Base-by-base conservation (phyloP, 441 rosid species). In the Bocquillonia castaneifolia region DNA sequence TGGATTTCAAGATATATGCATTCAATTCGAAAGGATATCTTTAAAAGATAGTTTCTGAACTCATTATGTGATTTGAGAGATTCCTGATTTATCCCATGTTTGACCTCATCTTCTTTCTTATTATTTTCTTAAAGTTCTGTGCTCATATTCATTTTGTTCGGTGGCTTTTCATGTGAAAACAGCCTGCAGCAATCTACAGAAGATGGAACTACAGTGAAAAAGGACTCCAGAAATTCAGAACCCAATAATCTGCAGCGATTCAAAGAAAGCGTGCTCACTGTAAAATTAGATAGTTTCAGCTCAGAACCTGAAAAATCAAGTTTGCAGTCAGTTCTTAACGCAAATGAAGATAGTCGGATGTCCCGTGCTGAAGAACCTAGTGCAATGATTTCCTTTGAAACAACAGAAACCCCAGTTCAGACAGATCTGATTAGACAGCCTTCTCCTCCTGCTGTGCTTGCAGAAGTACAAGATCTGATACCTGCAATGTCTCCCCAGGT, bases 371-470 rank as follows among this genome's bases (percentile, higher is more conserved):
- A 84, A 69, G 96, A 88, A 74, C 91, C 85, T 78, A 39, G 67
- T 55, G 70, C 89, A 34, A 82, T 94, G 97, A 94, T 94, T 77
- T 90, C 99, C 67, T 94, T 94, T 69, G 99, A 94, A 63, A 79
- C 85, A 75, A 56, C 78, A 55, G 96, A 88, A 79, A 73, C 48
- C 44, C 81, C 82, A 57, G 72, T 60, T 58, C 80, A 77, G 44
- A 73, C 76, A 48, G 81, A 73, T 55, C 56, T 89, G 51, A 76
- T 83, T 75, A 85, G 96, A 78, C 97, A 94, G 57, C 99, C 97
- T 66, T 89, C 96, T 79, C 96, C 99, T 71, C 97, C 97, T 54
- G 88, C 97, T 44, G 89, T 91, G 57, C 93, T 94, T 74, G 91
- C 96, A 40, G 96, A 88, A 86, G 96, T 94, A 59, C 95, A 86